These are phyloP conservation scores for Tolypocladium endophyticum DNA, from an alignment of 2,329 filamentous ascomycete genomes.

Conservation along the genomic window DNA sequence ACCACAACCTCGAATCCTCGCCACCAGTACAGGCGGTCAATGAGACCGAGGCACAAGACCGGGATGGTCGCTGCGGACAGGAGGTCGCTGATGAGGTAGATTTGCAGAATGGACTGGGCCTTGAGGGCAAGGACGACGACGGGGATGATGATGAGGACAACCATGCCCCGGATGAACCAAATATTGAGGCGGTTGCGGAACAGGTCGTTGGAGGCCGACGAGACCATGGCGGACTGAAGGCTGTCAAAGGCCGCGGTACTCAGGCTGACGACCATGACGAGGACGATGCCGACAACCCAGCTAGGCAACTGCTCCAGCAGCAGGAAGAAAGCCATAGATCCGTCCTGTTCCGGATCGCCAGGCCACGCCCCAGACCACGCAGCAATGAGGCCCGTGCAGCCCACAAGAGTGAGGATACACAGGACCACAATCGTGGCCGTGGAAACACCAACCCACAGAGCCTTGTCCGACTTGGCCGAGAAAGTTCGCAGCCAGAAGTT, in stretches of 20 bases:
- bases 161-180: slow-evolving; percentile 58
- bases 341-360: slow-evolving; percentile 44
- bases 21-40: slow-evolving; percentile 63
- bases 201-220: slow-evolving; percentile 73
- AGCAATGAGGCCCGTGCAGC: slow-evolving; percentile 62
- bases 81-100: slow-evolving; percentile 74
- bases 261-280: slow-evolving; percentile 71
- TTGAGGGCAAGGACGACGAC: slow-evolving; percentile 64
- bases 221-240: slow-evolving; percentile 75
- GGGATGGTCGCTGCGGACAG: slow-evolving; percentile 69
- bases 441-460: slow-evolving; percentile 65
- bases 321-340: slow-evolving; percentile 64
- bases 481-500: slow-evolving; percentile 81
- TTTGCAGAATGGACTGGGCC: slow-evolving; percentile 65
- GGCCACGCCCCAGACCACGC: slow-evolving; percentile 67
- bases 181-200: slow-evolving; percentile 74
- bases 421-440: slow-evolving; percentile 56
- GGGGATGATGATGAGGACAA: slow-evolving; percentile 65
- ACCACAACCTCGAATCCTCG: slow-evolving; percentile 71
- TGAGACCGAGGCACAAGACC: slow-evolving; percentile 62
- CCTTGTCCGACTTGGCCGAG: slow-evolving; percentile 66
- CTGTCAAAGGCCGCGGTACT: slow-evolving; percentile 72
- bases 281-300: slow-evolving; percentile 74
- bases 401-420: slow-evolving; percentile 62
- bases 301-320: slow-evolving; percentile 60